A percentile compares a stretch with the other conserved stretches of the same genome.
phyloP scores from a whole-genome alignment of 345 rosid species.

The Pistacia atlantica region DNA sequence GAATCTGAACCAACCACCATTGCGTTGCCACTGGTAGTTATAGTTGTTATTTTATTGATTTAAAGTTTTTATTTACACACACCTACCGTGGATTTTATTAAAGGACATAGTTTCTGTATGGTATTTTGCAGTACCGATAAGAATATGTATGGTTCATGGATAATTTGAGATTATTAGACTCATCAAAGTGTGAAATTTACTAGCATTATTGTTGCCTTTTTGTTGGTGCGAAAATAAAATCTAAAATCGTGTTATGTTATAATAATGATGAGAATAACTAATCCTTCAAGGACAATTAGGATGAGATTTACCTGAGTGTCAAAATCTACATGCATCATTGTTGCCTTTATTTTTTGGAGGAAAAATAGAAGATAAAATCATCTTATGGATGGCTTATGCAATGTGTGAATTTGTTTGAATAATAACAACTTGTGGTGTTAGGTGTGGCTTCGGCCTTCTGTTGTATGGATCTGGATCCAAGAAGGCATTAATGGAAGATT shows the following conservation, averaged over 20 bases:
- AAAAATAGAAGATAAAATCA: no score
- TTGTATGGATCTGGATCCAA: slow-evolving; percentile 96
- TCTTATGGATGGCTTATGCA: no score
- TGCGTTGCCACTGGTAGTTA: no score
- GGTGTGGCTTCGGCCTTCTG: slow-evolving; percentile 90
- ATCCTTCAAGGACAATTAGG: no score
- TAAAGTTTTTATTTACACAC: neutral
- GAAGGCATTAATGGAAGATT: slow-evolving; percentile 76
- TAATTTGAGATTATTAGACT: no score
- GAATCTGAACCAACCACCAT: no score
- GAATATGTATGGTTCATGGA: neutral
- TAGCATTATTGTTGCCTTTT: no score
- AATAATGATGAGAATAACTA: no score
- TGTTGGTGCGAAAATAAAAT: no score
- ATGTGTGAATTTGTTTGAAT: neutral
- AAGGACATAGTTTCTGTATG: neutral
- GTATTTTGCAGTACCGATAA: neutral
- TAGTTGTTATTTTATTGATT: neutral
- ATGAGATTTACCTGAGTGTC: no score
- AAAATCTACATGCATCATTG: neutral
- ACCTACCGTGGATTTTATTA: neutral
- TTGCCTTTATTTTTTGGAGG: neutral
- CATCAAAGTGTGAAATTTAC: no score
- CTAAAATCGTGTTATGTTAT: no score
- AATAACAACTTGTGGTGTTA: slow-evolving; percentile 10